Conservation (phyloP, 768 basidiomycete genomes). For the Suillus sp. region DNA sequence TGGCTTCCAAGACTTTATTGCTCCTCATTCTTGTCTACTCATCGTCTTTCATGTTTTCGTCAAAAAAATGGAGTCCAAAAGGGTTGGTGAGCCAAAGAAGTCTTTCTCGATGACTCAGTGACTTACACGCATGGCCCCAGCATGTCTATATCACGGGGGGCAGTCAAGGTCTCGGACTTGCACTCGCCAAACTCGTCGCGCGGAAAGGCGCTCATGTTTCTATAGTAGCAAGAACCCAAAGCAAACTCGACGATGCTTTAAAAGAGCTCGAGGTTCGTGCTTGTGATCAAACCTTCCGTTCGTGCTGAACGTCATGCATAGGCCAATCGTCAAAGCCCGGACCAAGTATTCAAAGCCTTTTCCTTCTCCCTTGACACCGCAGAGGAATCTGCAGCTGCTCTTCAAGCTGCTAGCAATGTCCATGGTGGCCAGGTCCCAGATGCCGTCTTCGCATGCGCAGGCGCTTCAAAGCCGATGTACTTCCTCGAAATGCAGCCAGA, state of each 20-base stretch:
- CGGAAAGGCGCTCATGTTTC: conserved; percentile 78
- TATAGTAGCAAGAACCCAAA: conserved; percentile 78
- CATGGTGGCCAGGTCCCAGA: conserved; percentile 68
- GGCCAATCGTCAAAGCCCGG: conserved; percentile 52
- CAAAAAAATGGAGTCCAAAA: conserved; percentile 31
- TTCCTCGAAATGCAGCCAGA: conserved; percentile 70
- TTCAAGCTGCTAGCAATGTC: conserved; percentile 58
- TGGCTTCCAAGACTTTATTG: neutral
- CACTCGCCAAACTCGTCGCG: conserved; percentile 67
- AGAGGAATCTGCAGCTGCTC: conserved; percentile 55
- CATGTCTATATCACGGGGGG: conserved; percentile 88
- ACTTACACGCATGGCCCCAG: conserved; percentile 40
- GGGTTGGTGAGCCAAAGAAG: conserved; percentile 13
- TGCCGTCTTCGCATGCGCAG: conserved; percentile 80
- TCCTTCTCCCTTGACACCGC: conserved; percentile 65
- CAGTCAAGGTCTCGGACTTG: conserved; percentile 77
- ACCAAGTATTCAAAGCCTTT: conserved; percentile 65
- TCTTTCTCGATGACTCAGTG: neutral
- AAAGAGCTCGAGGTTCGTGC: conserved; percentile 62
- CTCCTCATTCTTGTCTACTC: conserved; percentile 6
- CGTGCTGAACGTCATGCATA: conserved; percentile 26
- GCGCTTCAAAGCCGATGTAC: conserved; percentile 67
- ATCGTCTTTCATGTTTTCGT: conserved; percentile 23
- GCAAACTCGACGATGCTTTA: conserved; percentile 61
- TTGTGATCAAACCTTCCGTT: conserved; percentile 27